Percentiles rank a stretch among this genome's conserved stretches.
phyloP scores from a whole-genome alignment of 1,284 basidiomycete genomes.

The Singerocomus rubriflavus region DNA sequence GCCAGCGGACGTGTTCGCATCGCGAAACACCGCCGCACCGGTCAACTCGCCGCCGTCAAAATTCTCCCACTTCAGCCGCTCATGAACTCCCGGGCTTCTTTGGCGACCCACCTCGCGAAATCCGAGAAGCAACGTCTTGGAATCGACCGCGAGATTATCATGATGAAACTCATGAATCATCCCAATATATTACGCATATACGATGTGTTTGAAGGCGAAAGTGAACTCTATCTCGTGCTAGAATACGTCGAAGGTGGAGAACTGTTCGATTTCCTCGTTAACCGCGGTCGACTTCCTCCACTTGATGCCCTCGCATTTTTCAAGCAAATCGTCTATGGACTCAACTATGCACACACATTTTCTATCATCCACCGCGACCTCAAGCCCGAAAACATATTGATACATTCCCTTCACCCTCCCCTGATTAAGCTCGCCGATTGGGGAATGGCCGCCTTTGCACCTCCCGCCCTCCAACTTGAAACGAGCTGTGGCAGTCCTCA shows the following conservation, averaged over 20 bases:
- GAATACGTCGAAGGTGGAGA: slow-evolving; percentile 98
- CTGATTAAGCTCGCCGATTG: slow-evolving; percentile 98
- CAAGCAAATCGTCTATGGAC: slow-evolving; percentile 94
- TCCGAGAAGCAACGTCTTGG: slow-evolving; percentile 88
- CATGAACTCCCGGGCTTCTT: slow-evolving; percentile 72
- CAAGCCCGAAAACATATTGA: slow-evolving; percentile 96
- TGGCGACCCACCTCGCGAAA: slow-evolving; percentile 71
- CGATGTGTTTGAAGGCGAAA: slow-evolving; percentile 95
- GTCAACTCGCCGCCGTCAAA: slow-evolving; percentile 95
- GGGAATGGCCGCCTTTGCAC: slow-evolving; percentile 96
- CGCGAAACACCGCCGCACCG: slow-evolving; percentile 84
- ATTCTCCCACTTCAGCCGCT: slow-evolving; percentile 91
- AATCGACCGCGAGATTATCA: slow-evolving; percentile 96
- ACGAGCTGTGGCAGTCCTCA: slow-evolving; percentile 98
- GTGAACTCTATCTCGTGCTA: slow-evolving; percentile 91
- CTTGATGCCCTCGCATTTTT: slow-evolving; percentile 92
- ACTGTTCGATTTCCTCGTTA: slow-evolving; percentile 96
- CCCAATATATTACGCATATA: slow-evolving; percentile 95
- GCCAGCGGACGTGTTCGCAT: slow-evolving; percentile 95
- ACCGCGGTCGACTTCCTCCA: slow-evolving; percentile 78
- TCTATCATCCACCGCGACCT: slow-evolving; percentile 99
- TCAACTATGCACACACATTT: slow-evolving; percentile 98
- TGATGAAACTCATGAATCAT: slow-evolving; percentile 99
- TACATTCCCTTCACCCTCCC: slow-evolving; percentile 79
- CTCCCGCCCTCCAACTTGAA: slow-evolving; percentile 80